A percentile compares a stretch with the other conserved stretches of the same genome.
phyloP scores from a whole-genome alignment of 1,139 yeast genomes.

The Candida dubliniensis region DNA sequence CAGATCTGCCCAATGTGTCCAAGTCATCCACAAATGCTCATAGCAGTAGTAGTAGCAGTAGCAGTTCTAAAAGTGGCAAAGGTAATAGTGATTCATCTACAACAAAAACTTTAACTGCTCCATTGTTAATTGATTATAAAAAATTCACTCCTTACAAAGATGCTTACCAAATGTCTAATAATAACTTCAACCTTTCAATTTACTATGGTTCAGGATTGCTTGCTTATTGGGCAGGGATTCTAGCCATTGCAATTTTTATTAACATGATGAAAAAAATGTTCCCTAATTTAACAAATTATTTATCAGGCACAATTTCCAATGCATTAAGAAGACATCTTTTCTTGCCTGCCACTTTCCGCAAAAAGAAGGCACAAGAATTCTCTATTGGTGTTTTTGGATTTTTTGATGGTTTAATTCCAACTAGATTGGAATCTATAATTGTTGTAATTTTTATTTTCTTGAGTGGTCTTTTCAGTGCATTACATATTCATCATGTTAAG shows the following conservation, averaged over 20 bases:
- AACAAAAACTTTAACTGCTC: not conserved
- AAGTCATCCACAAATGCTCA: too few relatives aligned
- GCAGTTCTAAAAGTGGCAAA: not conserved
- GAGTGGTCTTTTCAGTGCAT: constrained; percentile 37
- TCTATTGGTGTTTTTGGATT: constrained; percentile 17
- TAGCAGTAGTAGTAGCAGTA: too few relatives aligned
- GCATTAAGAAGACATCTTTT: constrained; percentile 27
- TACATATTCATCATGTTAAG: constrained; percentile 19
- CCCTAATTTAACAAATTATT: constrained; percentile 21
- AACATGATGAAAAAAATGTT: constrained; percentile 40
- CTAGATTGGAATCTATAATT: constrained; percentile 23
- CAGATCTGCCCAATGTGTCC: too few relatives aligned
- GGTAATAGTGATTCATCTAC: constrained; percentile 6
- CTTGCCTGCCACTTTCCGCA: constrained; percentile 28
- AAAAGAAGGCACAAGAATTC: constrained; percentile 19
- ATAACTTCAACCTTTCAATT: constrained; percentile 39
- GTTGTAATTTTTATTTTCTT: constrained; percentile 42
- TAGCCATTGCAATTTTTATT: constrained; percentile 37
- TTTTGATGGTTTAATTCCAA: constrained; percentile 20
- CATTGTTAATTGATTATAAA: constrained; percentile 4
- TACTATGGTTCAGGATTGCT: constrained; percentile 49
- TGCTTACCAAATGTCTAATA: constrained; percentile 17
- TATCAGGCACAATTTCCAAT: constrained; percentile 24
- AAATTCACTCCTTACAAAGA: constrained; percentile 5
- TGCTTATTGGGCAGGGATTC: constrained; percentile 51